Conservation (phyloP, 805 yeast species). For the Ogataea degrootiae region DNA sequence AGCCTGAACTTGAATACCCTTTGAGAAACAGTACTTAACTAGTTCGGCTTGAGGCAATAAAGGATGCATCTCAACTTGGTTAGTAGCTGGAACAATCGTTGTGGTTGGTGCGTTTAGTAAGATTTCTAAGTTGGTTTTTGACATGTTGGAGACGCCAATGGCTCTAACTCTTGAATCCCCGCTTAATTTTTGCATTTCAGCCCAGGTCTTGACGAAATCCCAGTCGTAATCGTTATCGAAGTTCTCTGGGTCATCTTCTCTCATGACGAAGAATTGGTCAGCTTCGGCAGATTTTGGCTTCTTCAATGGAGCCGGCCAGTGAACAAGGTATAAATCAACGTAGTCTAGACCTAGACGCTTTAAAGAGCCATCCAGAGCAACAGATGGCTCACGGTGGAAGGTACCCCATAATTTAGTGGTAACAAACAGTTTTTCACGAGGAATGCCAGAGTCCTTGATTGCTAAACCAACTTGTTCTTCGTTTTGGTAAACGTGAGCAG, state of each 20-base stretch:
- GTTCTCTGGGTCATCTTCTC: constrained; percentile 20
- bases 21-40: constrained; percentile 42
- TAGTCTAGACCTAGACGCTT: constrained; percentile 51
- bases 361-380: constrained; percentile 48
- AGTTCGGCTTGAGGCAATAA: constrained; percentile 60
- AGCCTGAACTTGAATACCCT: constrained; percentile 61
- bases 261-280: constrained; percentile 20
- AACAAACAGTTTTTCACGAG: constrained; percentile 47
- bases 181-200: constrained; percentile 49
- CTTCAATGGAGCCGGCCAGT: constrained; percentile 70
- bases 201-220: constrained; percentile 55
- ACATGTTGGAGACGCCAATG: constrained; percentile 75
- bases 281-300: constrained; percentile 29
- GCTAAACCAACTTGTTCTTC: constrained; percentile 60
- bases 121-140: constrained; percentile 45
- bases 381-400: constrained; percentile 34
- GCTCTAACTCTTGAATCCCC: constrained; percentile 42
- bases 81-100: constrained; percentile 56
- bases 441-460: constrained; percentile 39
- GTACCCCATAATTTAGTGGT: constrained; percentile 62
- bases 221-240: constrained; percentile 26
- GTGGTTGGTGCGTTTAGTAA: constrained; percentile 45
- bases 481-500: constrained; percentile 65
- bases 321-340: constrained; percentile 71
- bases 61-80: constrained; percentile 77